A percentile compares a stretch with the other conserved stretches of the same genome.
phyloP scores from a whole-genome alignment of 2,329 filamentous ascomycete genomes.

The Trichoderma hamatum region DNA sequence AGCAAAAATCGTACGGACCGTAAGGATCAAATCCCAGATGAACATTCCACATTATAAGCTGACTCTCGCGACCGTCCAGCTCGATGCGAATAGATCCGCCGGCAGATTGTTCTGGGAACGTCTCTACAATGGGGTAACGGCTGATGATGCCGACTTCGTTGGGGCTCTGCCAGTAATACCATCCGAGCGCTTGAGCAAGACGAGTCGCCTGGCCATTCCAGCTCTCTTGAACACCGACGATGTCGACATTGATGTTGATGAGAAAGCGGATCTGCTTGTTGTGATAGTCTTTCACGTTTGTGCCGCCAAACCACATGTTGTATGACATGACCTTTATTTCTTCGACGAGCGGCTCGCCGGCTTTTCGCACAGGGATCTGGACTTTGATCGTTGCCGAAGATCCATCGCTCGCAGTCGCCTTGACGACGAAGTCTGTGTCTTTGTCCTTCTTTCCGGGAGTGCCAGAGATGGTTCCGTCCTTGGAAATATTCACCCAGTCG shows the following conservation, averaged over 20 bases:
- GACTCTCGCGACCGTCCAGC: conserved; percentile 38
- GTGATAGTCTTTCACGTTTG: conserved; percentile 42
- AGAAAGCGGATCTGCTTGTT: conserved; percentile 46
- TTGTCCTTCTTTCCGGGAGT: conserved; percentile 34
- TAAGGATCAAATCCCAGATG: conserved; percentile 46
- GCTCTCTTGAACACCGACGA: conserved; percentile 46
- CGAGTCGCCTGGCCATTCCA: conserved; percentile 37
- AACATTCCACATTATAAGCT: conserved; percentile 43
- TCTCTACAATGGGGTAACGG: conserved; percentile 45
- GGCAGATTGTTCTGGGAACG: conserved; percentile 34
- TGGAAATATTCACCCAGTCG: conserved; percentile 41
- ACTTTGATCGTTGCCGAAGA: conserved; percentile 36
- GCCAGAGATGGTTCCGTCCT: conserved; percentile 43
- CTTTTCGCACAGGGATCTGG: conserved; percentile 39
- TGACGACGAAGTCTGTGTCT: conserved; percentile 34
- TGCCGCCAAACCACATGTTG: conserved; percentile 48
- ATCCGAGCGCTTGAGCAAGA: conserved; percentile 45
- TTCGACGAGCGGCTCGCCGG: conserved; percentile 38
- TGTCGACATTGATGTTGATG: conserved; percentile 37
- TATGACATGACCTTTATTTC: conserved; percentile 42
- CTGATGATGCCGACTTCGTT: conserved; percentile 42
- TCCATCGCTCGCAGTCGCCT: conserved; percentile 35
- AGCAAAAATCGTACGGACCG: conserved; percentile 50
- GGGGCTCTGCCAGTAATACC: conserved; percentile 42
- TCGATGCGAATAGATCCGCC: conserved; percentile 41